phyloP scores from a whole-genome alignment of 2,329 filamentous ascomycete species.

The Pseudopithomyces maydicus region DNA sequence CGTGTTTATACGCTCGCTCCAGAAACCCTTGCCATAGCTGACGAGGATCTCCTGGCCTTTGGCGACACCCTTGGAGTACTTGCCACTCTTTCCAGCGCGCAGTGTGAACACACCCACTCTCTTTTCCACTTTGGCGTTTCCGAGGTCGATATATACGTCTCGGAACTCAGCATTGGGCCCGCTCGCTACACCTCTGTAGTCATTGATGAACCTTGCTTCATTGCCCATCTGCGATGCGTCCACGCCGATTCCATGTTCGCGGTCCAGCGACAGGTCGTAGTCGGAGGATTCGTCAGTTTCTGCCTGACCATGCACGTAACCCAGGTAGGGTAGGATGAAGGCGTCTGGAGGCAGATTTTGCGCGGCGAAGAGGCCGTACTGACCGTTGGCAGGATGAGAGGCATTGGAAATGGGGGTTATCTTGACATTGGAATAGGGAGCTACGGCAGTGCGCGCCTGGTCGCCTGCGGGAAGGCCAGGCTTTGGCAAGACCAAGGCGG shows the following conservation, averaged over 20 bases:
- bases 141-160: conserved; percentile 46
- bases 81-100: conserved; percentile 54
- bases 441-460: conserved; percentile 17
- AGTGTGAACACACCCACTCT: conserved; percentile 58
- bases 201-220: conserved; percentile 59
- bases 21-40: conserved; percentile 60
- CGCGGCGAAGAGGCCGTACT: conserved; percentile 55
- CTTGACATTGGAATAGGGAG: conserved; percentile 45
- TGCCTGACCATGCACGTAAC: conserved; percentile 52
- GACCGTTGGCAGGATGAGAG: conserved; percentile 54
- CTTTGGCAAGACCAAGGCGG: conserved; percentile 25
- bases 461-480: conserved; percentile 21
- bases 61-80: conserved; percentile 52
- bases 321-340: conserved; percentile 57
- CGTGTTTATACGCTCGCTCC: conserved; percentile 43
- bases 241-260: conserved; percentile 54
- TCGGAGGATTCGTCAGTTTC: conserved; percentile 51
- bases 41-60: conserved; percentile 58
- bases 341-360: conserved; percentile 50
- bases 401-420: conserved; percentile 49
- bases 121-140: conserved; percentile 49
- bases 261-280: conserved; percentile 59
- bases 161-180: conserved; percentile 52
- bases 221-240: conserved; percentile 57
- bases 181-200: conserved; percentile 55